Evolutionary conservation across 345 rosid species (phyloP), one percentile per base, ranked within the genome.

Genomic region (Triadica sebifera): DNA sequence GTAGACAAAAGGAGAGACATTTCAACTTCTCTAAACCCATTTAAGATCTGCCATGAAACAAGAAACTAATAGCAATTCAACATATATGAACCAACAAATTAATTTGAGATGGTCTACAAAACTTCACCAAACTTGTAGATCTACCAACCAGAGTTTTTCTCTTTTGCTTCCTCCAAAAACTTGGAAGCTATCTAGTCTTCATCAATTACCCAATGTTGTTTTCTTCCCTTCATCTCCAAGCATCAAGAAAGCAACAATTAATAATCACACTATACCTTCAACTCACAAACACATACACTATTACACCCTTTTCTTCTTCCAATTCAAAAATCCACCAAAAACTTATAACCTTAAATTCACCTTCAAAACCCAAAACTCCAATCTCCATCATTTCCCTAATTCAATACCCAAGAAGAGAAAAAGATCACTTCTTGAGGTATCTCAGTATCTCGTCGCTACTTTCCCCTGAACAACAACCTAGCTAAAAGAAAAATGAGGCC

Each of bases 221-320:
- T 39, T 60, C 83, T 83, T 89, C 70, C 80, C 90, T 89, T 89
- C 74, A 72, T 75, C n/a, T 83, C 86, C 65, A 89, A 84, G 93
- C 87, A 87, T 81, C 55, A 65, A 55, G 34, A 24, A 75, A 57
- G 1, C 10, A 19, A n/a, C 34, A 1, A 29, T 29, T 19, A 19
- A 9, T 76, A 49, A 58, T 66, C 61, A 41, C 52, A 56, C 59
- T n/a, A 47, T n/a, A 73, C 69, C 60, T 41, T 51, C 13, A 38
- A 12, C 29, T 55, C n/a, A 49, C 12, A 29, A 29, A 29, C 34
- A 29, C 34, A 29, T 1, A 29, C 34, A n/a, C n/a, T n/a, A n/a
- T n/a, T n/a, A n/a, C n/a, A 29, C 34, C 34, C 34, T 29, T 29
- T 29, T 29, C 34, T 29, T 29, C 34, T 29, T 29, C 34, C 34